Evolutionary conservation across 2,329 filamentous ascomycete genomes (phyloP), one percentile per base, ranked within the genome.

Genomic region (Ustulina deusta): DNA sequence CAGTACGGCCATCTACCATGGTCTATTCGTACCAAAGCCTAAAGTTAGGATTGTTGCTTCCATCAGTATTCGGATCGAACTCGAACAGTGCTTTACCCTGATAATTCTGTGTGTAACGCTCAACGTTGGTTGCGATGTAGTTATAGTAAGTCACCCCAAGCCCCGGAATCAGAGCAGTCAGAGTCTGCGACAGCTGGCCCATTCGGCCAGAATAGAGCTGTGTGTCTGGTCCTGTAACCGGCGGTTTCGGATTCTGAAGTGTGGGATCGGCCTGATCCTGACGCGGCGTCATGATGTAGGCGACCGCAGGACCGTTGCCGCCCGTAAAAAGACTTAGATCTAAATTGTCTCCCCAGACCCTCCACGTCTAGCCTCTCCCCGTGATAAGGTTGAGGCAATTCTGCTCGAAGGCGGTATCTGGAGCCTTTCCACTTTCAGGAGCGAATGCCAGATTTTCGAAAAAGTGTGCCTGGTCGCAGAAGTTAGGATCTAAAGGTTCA

Each of bases 61-160:
- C 59, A 61, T 54, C 59, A 1, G 59, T 49, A 13, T 61, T 36
- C 4, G 36, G 38, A 9, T 61, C 49, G 4, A 25, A 61, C 5
- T 61, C 59, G 6, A 54, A 61, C 34, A 61, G 7, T 9, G 36
- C 59, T 10, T 61, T 54, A 1, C 59, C 59, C 9, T 61, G 48
- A 5, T 27, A 61, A 2, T 0, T 1, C 4, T 44, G 6, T 3
- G 9, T 20, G 2, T 51, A 5, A 6, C 42, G 1, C 34, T 20
- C 7, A 3, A 40, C 17, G 27, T 42, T 51, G 2, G 3, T n/a
- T 6, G 44, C 57, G 6, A 61, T 51, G 34, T 61, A 42, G 17
- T 51, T 61, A 17, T 61, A 61, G 29, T 42, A 6, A 15, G n/a
- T 22, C 0, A 61, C 3, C 29, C 13, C 7, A 1, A 61, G 22